Evolutionary conservation across 495 filamentous ascomycete species (phyloP), one percentile per base, ranked within the genome.

Genomic region (Penicillium pancosmium): DNA sequence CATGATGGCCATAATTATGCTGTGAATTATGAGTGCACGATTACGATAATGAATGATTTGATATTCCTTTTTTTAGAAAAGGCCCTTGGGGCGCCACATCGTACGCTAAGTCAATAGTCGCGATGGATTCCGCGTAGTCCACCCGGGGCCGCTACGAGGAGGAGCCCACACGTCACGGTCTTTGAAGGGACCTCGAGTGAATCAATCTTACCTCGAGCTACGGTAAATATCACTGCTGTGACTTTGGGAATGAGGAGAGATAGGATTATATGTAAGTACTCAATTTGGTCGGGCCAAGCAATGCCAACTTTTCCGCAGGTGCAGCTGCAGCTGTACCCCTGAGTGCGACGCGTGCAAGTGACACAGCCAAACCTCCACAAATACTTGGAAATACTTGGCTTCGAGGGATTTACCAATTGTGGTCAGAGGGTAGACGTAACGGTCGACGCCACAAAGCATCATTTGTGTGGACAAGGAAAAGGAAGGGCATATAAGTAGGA

Each of bases 21-120:
- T 8, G 27, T 31, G 27, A 31, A 31, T 31, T 38, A 38, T 38
- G 36, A 38, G 36, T 38, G 36, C 36, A 38, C 36, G 36, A 38
- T 38, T 38, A 38, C 36, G 36, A 38, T 38, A 38, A 38, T 38
- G 36, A 38, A 38, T 38, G 36, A 38, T 38, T 38, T 38, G 36
- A 38, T 38, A n/a, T 38, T 38, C 36, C 36, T 38, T 38, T 38
- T 38, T 38, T 38, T 38, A 38, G 36, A 38, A 38, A 38, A 38
- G 36, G 10, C 36, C 36, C 36, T 38, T 38, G 11, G 11, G 36
- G 2, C 36, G 36, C 36, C 36, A 38, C 36, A 38, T 13, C 36
- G 36, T 38, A 38, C 36, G 36, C 36, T 38, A 38, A 13, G 15
- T 38, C 11, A n/a, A 38, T 38, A 38, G 36, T 38, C 36, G 12